phyloP scores from a whole-genome alignment of 1,284 basidiomycete species.

The Apiotrichum siamense region DNA sequence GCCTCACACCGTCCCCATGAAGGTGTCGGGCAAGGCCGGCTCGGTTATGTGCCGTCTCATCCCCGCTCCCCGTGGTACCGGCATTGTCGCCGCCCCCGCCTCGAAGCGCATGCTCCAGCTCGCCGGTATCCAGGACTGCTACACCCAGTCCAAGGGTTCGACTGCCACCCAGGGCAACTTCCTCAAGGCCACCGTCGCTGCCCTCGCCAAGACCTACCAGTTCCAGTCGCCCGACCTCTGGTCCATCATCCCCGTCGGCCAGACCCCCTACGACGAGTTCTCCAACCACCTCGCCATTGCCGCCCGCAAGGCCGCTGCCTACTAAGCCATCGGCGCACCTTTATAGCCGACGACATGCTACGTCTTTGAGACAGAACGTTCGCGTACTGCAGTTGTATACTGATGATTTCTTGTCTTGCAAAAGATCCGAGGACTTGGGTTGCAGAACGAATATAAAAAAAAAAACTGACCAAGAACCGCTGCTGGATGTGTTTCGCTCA shows the following conservation, averaged over 20 bases:
- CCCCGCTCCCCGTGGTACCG: slow-evolving; percentile 96
- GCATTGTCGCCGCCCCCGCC: slow-evolving; percentile 97
- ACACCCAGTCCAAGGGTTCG: slow-evolving; percentile 87
- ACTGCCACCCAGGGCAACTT: slow-evolving; percentile 99
- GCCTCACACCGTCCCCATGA: slow-evolving; percentile 97
- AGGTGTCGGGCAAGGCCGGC: slow-evolving; percentile 97
- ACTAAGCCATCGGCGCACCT: slow-evolving; percentile 53
- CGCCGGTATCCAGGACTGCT: slow-evolving; percentile 86
- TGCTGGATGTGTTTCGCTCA: too few species aligned
- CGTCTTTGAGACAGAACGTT: slow-evolving; percentile 1
- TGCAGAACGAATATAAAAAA: too few species aligned
- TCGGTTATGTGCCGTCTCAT: slow-evolving; percentile 99
- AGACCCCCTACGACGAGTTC: slow-evolving; percentile 89
- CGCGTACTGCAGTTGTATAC: background rate
- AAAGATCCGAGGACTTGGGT: too few species aligned
- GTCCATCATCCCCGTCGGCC: slow-evolving; percentile 75
- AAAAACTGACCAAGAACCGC: too few species aligned
- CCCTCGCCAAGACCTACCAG: slow-evolving; percentile 91
- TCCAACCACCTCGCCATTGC: slow-evolving; percentile 80
- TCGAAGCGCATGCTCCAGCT: slow-evolving; percentile 96
- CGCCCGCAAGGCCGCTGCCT: slow-evolving; percentile 66
- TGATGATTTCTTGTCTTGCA: too few species aligned
- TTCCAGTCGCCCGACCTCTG: slow-evolving; percentile 98
- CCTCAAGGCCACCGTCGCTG: slow-evolving; percentile 97
- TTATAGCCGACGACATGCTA: slow-evolving; percentile 15